Conservation (phyloP, 306 rosid species). For the Malus domestica region ASM211411v1 NC_041793.1:11109001-11109500, state of each 20-base stretch:
- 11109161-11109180: background rate
- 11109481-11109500: conserved; percentile 7
- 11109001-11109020: conserved; percentile 77
- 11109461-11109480: conserved; percentile 85
- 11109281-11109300: conserved; percentile 64
- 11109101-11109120: conserved; percentile 39
- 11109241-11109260: conserved; percentile 85
- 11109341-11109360: background rate
- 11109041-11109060: conserved; percentile 90
- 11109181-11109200: background rate
- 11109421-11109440: conserved; percentile 93
- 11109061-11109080: conserved; percentile 83
- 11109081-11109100: conserved; percentile 90
- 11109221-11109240: conserved; percentile 18
- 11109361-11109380: conserved; percentile 49
- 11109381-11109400: conserved; percentile 83
- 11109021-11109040: conserved; percentile 99
- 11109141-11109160: background rate
- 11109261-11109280: conserved; percentile 88
- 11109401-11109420: conserved; percentile 83
- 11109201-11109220: background rate
- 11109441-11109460: conserved; percentile 96
- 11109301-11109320: conserved; percentile 17
- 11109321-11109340: conserved; percentile 8
- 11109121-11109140: background rate